Evolutionary conservation across 2,329 filamentous ascomycete genomes (phyloP).

Genomic region (Chaetomium globosum): DNA sequence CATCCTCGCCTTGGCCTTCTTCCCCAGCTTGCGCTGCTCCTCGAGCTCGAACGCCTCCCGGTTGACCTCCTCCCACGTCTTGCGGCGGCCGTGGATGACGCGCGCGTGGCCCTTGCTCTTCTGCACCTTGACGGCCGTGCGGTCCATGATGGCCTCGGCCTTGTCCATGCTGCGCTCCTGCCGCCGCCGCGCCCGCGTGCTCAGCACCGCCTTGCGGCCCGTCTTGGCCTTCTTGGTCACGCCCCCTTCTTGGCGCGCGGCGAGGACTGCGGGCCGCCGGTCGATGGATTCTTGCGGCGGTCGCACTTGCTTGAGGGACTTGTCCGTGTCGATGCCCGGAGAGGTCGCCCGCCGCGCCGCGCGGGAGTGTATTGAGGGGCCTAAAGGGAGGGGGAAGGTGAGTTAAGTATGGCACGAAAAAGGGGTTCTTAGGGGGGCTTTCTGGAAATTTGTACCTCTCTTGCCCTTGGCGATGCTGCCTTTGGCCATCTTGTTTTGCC

Average conservation of each 20-base stretch:
- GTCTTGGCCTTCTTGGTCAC: slow-evolving; percentile 68
- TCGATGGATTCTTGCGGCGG: slow-evolving; percentile 53
- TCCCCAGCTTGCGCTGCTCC: slow-evolving; percentile 24
- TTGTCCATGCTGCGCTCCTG: slow-evolving; percentile 62
- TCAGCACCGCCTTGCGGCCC: slow-evolving; percentile 57
- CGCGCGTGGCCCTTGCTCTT: slow-evolving; percentile 34
- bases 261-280: slow-evolving; percentile 67
- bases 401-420: neutral
- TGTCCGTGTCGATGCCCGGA: slow-evolving; percentile 70
- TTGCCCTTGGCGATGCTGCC: slow-evolving; percentile 37
- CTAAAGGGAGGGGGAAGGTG: slow-evolving; percentile 45
- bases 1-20: slow-evolving; percentile 31
- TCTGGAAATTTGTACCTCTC: slow-evolving; percentile 27
- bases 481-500: slow-evolving; percentile 41
- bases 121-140: slow-evolving; percentile 45
- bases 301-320: slow-evolving; percentile 65
- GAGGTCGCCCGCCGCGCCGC: slow-evolving; percentile 73
- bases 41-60: slow-evolving; percentile 24
- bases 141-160: slow-evolving; percentile 62
- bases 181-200: slow-evolving; percentile 57
- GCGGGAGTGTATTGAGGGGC: slow-evolving; percentile 69
- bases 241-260: slow-evolving; percentile 67
- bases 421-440: neutral
- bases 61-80: slow-evolving; percentile 38
- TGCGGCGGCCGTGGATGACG: slow-evolving; percentile 34